Conservation (phyloP, 2,329 filamentous ascomycete species). For the Botryotinia narcissicola region DNA sequence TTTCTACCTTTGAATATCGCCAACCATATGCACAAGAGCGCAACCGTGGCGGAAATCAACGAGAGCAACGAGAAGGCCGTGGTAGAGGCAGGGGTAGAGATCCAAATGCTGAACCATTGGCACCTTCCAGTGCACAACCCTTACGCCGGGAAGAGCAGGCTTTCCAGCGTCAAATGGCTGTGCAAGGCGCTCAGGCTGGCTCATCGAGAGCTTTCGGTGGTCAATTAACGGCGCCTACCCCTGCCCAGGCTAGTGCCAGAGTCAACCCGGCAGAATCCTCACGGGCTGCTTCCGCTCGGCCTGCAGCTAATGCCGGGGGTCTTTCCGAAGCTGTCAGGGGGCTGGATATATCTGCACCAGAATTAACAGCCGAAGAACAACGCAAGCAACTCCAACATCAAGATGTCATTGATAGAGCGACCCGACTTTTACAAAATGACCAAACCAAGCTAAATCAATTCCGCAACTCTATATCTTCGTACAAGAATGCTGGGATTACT, state of each 20-base stretch:
- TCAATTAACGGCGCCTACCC: conserved; percentile 57
- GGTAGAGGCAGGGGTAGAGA: conserved; percentile 69
- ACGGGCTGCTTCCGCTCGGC: conserved; percentile 24
- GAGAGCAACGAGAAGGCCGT: conserved; percentile 43
- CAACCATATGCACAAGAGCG: conserved; percentile 64
- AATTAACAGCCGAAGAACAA: conserved; percentile 72
- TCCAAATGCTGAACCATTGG: conserved; percentile 78
- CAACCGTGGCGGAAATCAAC: conserved; percentile 46
- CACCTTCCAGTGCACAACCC: conserved; percentile 73
- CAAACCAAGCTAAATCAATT: conserved; percentile 72
- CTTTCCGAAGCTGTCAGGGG: conserved; percentile 6
- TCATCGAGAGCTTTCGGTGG: conserved; percentile 81
- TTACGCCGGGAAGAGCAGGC: conserved; percentile 84
- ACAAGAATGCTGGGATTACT: conserved; percentile 65
- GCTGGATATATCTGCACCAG: conserved; percentile 48
- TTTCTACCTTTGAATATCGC: conserved; percentile 80
- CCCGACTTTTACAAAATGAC: conserved; percentile 77
- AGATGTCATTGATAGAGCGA: conserved; percentile 81
- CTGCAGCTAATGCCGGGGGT: conserved; percentile 16
- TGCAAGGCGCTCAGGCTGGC: conserved; percentile 81
- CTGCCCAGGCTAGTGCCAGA: conserved; percentile 42
- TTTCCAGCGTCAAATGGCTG: conserved; percentile 87
- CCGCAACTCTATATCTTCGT: conserved; percentile 75
- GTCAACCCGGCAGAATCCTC: conserved; percentile 9
- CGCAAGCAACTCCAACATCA: conserved; percentile 76